Base-by-base conservation (phyloP, 2,329 filamentous ascomycete genomes). In the Rutstroemia sp. region DNA sequence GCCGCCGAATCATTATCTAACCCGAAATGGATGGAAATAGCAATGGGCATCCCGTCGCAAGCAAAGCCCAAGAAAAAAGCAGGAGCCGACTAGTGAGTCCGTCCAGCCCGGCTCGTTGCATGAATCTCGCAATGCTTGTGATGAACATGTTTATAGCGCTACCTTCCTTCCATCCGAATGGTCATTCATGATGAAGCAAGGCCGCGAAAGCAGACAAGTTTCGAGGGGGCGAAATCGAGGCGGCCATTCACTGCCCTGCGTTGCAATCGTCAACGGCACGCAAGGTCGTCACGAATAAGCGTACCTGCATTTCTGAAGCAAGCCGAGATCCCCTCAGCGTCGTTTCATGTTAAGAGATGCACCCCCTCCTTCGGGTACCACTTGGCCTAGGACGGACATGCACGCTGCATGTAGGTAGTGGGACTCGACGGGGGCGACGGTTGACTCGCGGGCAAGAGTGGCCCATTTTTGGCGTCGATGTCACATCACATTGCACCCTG, bases 301-400 rank as follows among this genome's bases (percentile, higher is more conserved):
- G 45, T 34, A 34, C 25, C 45, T 42, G 36, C 34, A 54, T 50
- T 51, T 58, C 57, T 61, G 62, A 64, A 53, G 60, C 62, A 61
- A 60, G 56, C 58, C 61, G 60, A 64, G 58, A 49, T 56, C 46
- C 57, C 62, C 63, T 63, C 63, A 65, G 61, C 54, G 38, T 47
- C 49, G 64, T 65, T 65, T 65, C 64, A 65, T 25, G 17, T 64
- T 48, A 49, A 60, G 40, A 34, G 17, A 17, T n/a, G 10, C 19
- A 42, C 19, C 30, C 30, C 34, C 44, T 39, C 44, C 10, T 17
- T 40, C 36, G 8, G n/a, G 19, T 9, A n/a, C 17, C 19, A 16
- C 30, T 23, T 51, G 19, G 25, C 25, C 25, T 27, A 8, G 25
- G 27, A 21, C 17, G n/a, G n/a, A 16, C 27, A 50, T 30, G 21